Evolutionary conservation across 1,284 basidiomycete genomes (phyloP).

Genomic region (Leccinum solheimii): DNA sequence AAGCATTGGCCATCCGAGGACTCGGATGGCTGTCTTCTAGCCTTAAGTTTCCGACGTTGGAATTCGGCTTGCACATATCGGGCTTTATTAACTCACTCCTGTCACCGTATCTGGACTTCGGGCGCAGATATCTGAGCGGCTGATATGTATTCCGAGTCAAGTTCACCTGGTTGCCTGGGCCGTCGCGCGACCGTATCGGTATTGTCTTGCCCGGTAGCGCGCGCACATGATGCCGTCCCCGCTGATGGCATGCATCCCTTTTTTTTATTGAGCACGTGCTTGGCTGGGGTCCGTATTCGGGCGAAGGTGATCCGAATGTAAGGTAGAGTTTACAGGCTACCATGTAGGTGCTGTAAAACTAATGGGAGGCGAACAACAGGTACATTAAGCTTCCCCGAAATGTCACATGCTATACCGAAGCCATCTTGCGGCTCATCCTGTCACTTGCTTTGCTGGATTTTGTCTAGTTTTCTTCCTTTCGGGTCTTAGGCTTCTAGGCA

Average conservation of each 20-base stretch:
- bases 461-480: not conserved
- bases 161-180: not conserved
- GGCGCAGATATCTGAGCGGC: not conserved
- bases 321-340: not conserved
- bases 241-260: not conserved
- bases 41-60: not conserved
- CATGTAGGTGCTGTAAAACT: not conserved
- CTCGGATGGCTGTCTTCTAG: not conserved
- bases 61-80: constrained; percentile 1
- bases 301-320: not conserved
- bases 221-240: constrained; percentile 5
- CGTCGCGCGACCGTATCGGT: constrained; percentile 4
- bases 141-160: not conserved
- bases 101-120: not conserved
- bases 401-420: not conserved
- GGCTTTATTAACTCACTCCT: constrained; percentile 6
- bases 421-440: not conserved
- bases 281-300: not conserved
- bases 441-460: not conserved
- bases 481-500: constrained; percentile 3
- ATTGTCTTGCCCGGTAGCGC: constrained; percentile 2
- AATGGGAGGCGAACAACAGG: not conserved
- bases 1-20: not conserved
- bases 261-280: not conserved
- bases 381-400: not conserved